Conservation (phyloP, 2,329 filamentous ascomycete species). For the Diplodia intermedia region DNA sequence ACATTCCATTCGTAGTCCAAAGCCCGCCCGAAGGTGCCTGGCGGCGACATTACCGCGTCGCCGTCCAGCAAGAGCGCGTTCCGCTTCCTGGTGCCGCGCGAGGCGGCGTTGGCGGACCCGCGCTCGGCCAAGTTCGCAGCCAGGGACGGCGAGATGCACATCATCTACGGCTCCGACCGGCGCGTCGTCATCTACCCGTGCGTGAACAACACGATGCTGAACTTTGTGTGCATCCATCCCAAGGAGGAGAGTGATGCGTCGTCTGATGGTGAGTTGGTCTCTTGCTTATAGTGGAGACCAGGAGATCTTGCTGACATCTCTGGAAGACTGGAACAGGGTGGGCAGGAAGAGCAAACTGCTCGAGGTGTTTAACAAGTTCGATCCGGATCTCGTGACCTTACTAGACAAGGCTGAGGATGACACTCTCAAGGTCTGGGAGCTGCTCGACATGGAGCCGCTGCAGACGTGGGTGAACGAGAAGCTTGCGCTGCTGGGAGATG, state of each 20-base stretch:
- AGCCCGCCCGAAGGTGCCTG: constrained; percentile 42
- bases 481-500: constrained; percentile 68
- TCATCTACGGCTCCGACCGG: constrained; percentile 54
- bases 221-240: constrained; percentile 55
- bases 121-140: constrained; percentile 49
- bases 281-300: neutral
- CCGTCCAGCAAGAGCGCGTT: constrained; percentile 64
- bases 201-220: constrained; percentile 55
- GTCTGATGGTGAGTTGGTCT: constrained; percentile 5
- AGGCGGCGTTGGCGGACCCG: constrained; percentile 51
- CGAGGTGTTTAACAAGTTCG: constrained; percentile 50
- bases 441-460: constrained; percentile 63
- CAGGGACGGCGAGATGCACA: constrained; percentile 51
- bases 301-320: neutral
- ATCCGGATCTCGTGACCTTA: constrained; percentile 46
- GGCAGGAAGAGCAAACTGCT: constrained; percentile 50
- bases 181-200: constrained; percentile 58
- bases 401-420: constrained; percentile 49
- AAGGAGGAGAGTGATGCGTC: constrained; percentile 36
- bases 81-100: constrained; percentile 61
- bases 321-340: constrained; percentile 46
- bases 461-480: constrained; percentile 62
- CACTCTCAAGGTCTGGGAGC: constrained; percentile 48
- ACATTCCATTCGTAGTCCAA: constrained; percentile 40
- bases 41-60: constrained; percentile 47